Percentiles rank a stretch among this genome's conserved stretches.
Conservation (phyloP, 345 rosid genomes). For the Syzygium aromaticum region DNA sequence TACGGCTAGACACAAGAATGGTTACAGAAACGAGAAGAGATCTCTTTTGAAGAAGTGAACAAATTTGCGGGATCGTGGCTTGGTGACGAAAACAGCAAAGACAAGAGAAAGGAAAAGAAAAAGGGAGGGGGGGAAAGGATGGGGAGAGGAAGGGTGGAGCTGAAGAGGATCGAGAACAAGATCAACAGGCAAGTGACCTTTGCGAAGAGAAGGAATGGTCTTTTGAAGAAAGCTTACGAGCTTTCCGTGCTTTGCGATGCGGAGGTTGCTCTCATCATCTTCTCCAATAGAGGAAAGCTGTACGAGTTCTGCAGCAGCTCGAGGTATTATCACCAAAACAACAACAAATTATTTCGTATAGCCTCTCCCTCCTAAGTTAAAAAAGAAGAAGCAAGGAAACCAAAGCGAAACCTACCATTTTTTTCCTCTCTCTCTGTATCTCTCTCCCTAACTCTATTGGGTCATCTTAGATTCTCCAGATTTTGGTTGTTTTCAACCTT, state of each 20-base stretch:
- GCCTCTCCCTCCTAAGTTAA: not conserved
- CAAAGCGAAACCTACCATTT: not conserved
- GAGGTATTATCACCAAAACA: conserved; percentile 36
- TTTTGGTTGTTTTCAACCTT: not conserved
- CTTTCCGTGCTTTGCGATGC: conserved; percentile 98
- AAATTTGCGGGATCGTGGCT: not conserved
- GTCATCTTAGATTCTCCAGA: not conserved
- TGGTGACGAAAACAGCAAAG: not conserved
- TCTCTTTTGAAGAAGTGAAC: not conserved
- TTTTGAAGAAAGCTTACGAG: conserved; percentile 98
- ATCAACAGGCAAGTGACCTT: conserved; percentile 99
- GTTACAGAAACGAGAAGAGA: not conserved
- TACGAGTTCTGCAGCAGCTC: conserved; percentile 99
- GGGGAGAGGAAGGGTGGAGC: conserved; percentile 98
- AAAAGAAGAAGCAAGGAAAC: not conserved
- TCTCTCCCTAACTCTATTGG: not conserved
- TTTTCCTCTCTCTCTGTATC: not conserved
- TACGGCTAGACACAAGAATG: not conserved
- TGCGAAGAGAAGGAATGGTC: conserved; percentile 97
- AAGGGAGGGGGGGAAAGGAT: conserved; percentile 7
- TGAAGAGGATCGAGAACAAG: conserved; percentile 99
- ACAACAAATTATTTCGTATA: not conserved
- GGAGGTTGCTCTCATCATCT: conserved; percentile 99
- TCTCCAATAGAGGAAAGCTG: conserved; percentile 98
- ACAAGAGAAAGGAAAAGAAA: not conserved